Evolutionary conservation across 2,329 filamentous ascomycete species (phyloP), one percentile per base, ranked within the genome.

Genomic region (Aspergillus sp.): DNA sequence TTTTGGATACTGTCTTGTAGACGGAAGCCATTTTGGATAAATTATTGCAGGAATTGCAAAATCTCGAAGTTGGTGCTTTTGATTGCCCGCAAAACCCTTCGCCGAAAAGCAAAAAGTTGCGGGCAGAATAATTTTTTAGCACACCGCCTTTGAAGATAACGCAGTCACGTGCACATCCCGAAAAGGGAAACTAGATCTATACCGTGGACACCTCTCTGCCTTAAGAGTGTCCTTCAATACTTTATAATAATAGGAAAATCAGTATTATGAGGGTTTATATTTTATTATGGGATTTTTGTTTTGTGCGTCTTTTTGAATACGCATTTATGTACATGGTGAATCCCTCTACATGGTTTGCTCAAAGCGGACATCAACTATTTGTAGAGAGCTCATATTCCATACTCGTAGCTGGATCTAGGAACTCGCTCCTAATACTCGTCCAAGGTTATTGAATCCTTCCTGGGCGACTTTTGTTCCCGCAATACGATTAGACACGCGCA

Each of bases 1-100:
- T 76, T 75, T 89, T 90, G 5, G 86, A 88, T 52, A 91, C 78
- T 15, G 88, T 86, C 72, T 91, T 91, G 78, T 90, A 91, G 24
- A 91, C 88, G 42, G 88, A 80, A 50, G 88, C 87, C 89, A 91
- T 89, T 61, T 64, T 75, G 70, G 61, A 52, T 39, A 59, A 37
- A 19, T 54, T 51, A 58, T 56, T 51, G 37, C 52, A 55, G 54
- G 15, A 46, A 61, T 52, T 51, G 62, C 45, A 24, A 42, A 41
- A 61, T 34, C 44, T 51, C 52, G 55, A 62, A 40, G 47, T 54
- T 56, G 57, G 39, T 30, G 39, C 42, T 54, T 56, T 55, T 62
- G 57, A 57, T 62, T 55, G 56, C 44, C 57, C 44, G 56, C 60
- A 52, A 61, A 61, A 60, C 58, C 56, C 61, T 59, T 63, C 49